Evolutionary conservation across 805 yeast species (phyloP).

Genomic region (Zygotorulaspora sp.): DNA sequence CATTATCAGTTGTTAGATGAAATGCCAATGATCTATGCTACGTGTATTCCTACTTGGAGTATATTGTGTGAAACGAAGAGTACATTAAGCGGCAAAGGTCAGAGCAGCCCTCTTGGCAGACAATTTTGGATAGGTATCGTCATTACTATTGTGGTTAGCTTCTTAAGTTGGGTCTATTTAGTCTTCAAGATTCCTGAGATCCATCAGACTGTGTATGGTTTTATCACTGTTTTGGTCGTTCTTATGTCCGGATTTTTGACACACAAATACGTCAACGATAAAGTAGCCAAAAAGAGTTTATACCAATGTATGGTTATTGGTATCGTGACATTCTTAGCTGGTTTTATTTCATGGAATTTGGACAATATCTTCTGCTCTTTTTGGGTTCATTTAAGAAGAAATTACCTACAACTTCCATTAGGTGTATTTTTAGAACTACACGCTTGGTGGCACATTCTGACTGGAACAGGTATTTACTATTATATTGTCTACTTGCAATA

Average conservation of each 20-base stretch:
- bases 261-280: conserved; percentile 51
- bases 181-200: conserved; percentile 75
- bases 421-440: conserved; percentile 87
- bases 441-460: conserved; percentile 95
- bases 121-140: conserved; percentile 15
- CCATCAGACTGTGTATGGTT: conserved; percentile 82
- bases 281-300: conserved; percentile 45
- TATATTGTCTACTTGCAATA: conserved; percentile 78
- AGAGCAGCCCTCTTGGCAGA: conserved; percentile 12
- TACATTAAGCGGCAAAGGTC: conserved; percentile 8
- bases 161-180: conserved; percentile 49
- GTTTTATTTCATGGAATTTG: conserved; percentile 82
- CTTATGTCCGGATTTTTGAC: conserved; percentile 52
- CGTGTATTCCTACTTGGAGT: conserved; percentile 90
- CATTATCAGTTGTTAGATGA: conserved; percentile 91
- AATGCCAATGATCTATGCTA: conserved; percentile 96
- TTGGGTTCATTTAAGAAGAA: conserved; percentile 56
- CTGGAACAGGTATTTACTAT: conserved; percentile 82
- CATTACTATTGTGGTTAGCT: conserved; percentile 17
- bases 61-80: conserved; percentile 57
- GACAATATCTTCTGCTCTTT: conserved; percentile 74
- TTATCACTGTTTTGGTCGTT: conserved; percentile 68
- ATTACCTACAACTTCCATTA: conserved; percentile 65
- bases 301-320: conserved; percentile 55
- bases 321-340: conserved; percentile 57